Evolutionary conservation across 495 filamentous ascomycete species (phyloP), one percentile per base, ranked within the genome.

Genomic region (Trichocladium uniseriatum): DNA sequence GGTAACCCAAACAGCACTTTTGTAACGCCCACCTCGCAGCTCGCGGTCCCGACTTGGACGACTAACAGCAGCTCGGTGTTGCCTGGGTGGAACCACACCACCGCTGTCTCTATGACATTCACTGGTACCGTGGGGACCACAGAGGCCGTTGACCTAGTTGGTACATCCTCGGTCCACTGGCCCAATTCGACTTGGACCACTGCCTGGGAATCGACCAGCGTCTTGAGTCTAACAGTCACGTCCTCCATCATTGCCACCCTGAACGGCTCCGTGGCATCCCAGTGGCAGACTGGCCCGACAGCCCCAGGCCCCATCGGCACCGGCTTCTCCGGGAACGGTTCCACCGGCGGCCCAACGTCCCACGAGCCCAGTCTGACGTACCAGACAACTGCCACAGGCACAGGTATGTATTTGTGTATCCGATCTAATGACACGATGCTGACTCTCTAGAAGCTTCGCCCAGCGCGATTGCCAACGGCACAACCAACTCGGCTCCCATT

Each of bases 291-390:
- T 8, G 18, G 7, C 5, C 48, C 43, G 1, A 43, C 40, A 4
- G 24, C 16, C 14, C 34, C 44, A 10, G 39, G 41, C 28, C 31
- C 45, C 5, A 38, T 31, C 6, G 32, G 43, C 3, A 50, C 43
- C 6, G 45, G 42, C 2, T 24, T 13, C n/a, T 14, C 16, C 3
- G 32, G 32, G 20, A 28, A 38, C 18, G 14, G 7, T 5, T 35
- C 32, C 31, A 38, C 38, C 0, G 16, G 11, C 2, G 2, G 5
- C 8, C 6, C 47, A 5, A 21, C 34, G 7, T 37, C 52, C 6
- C 51, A 55, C 15, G 38, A 47, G 14, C 38, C 38, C n/a, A 55
- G 43, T 28, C 21, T 55, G 32, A 55, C 53, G 6, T 55, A 55
- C 19, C 38, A 32, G 34, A 51, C 47, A 6, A 46, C 47, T 1